Conservation (phyloP, 2,329 filamentous ascomycete species). For the Aplosporella prunicola region DNA sequence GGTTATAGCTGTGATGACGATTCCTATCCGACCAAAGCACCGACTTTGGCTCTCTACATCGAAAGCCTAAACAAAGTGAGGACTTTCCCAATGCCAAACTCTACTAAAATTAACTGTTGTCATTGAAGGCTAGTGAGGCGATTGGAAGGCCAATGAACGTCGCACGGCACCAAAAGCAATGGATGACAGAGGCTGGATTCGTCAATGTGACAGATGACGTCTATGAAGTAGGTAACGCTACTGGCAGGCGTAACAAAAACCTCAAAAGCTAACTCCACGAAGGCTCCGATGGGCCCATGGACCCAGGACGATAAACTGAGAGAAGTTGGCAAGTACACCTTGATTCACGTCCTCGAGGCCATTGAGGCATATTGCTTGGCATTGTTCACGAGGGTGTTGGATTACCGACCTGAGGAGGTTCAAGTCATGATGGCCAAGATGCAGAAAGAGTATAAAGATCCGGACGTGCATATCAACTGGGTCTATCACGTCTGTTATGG, state of each 20-base stretch:
- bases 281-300: slow-evolving; percentile 16
- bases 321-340: slow-evolving; percentile 19
- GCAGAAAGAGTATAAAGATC: slow-evolving; percentile 19
- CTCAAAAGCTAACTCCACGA: no score
- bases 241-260: no score
- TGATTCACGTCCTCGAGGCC: slow-evolving; percentile 31
- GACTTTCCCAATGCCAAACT: no score
- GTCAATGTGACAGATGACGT: slow-evolving; percentile 25
- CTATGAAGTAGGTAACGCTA: slow-evolving; percentile 22
- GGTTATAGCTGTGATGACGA: slow-evolving; percentile 5
- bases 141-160: slow-evolving; percentile 12
- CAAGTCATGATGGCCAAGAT: slow-evolving; percentile 26
- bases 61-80: no score
- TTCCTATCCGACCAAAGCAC: no score
- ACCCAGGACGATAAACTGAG: slow-evolving; percentile 15
- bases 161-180: slow-evolving; percentile 11
- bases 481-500: no score
- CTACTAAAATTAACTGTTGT: no score
- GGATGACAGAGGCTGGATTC: slow-evolving; percentile 22
- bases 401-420: slow-evolving; percentile 34
- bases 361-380: slow-evolving; percentile 35
- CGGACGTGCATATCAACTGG: no score
- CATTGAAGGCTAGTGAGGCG: no score
- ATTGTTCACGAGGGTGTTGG: slow-evolving; percentile 31
- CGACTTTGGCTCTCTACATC: no score